These are phyloP conservation scores for Kwoniella sp. DNA, from an alignment of 768 basidiomycete genomes.

Conservation along the genomic window DNA sequence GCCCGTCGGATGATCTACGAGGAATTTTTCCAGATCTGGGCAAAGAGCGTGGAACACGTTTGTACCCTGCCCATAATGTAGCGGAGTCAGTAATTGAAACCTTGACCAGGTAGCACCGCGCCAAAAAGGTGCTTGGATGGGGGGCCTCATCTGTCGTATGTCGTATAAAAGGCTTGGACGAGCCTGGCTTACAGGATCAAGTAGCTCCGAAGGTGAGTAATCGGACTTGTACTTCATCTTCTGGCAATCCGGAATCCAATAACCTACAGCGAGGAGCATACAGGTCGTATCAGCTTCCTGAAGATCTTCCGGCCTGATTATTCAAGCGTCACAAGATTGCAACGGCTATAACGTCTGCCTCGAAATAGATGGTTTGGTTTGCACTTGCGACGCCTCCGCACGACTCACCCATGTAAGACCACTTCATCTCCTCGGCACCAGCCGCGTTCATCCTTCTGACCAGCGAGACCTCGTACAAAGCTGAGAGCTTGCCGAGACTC, in stretches of 20 bases:
- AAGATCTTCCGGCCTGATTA: background rate
- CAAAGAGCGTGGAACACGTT: constrained; percentile 74
- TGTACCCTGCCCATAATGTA: constrained; percentile 63
- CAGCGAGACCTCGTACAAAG: constrained; percentile 75
- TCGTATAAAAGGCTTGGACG: background rate
- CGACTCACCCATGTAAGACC: constrained; percentile 80
- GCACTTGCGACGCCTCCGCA: too few relatives aligned
- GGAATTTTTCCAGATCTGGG: constrained; percentile 66
- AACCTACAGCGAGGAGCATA: constrained; percentile 64
- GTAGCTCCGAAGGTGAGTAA: constrained; percentile 81
- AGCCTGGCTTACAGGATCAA: constrained; percentile 70
- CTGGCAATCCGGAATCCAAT: constrained; percentile 84
- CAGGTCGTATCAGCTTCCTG: background rate
- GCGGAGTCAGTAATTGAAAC: background rate
- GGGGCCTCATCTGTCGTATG: too few relatives aligned
- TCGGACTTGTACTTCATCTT: constrained; percentile 98
- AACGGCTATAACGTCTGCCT: background rate
- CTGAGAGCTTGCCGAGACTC: constrained; percentile 65
- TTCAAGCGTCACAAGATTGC: background rate
- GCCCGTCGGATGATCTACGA: constrained; percentile 62
- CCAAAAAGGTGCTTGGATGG: too few relatives aligned
- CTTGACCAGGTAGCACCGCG: too few relatives aligned
- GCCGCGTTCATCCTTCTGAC: constrained; percentile 73
- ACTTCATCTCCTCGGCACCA: constrained; percentile 67
- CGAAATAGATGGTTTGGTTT: too few relatives aligned